Evolutionary conservation across 1,284 basidiomycete species (phyloP).

Genomic region (Rhodofomes roseus): DNA sequence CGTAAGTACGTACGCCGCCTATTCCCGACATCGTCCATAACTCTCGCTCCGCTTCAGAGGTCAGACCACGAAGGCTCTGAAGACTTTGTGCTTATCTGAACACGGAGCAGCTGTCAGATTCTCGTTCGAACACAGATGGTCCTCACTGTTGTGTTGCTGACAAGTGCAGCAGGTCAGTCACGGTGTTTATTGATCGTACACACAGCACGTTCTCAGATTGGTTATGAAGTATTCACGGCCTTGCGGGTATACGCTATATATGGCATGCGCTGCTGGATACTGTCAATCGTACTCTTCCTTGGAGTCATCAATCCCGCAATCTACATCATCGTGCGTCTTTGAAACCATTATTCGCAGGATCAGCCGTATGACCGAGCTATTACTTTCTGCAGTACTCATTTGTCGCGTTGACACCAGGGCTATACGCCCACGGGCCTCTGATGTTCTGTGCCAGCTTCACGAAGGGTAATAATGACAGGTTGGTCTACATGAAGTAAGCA

Average conservation of each 20-base stretch:
- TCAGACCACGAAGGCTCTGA: background rate
- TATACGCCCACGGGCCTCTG: background rate
- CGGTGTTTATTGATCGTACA: background rate
- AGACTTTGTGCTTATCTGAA: background rate
- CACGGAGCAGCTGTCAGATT: background rate
- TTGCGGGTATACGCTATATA: background rate
- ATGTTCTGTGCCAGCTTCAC: background rate
- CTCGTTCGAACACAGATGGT: background rate
- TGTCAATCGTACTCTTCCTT: background rate
- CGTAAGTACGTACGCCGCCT: background rate
- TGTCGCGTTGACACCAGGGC: background rate
- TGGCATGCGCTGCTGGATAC: background rate
- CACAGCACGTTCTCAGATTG: background rate
- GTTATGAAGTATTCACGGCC: background rate
- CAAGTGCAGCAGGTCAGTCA: background rate
- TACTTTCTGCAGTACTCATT: background rate
- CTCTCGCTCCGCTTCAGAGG: background rate
- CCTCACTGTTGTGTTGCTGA: background rate
- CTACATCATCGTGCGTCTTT: background rate
- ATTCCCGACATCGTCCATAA: too few species aligned
- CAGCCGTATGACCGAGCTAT: background rate
- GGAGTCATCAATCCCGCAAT: background rate
- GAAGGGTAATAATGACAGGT: background rate
- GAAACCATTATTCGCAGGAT: background rate
- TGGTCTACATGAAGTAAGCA: background rate